Percentiles rank a stretch among this genome's conserved stretches.
Conservation (phyloP, 345 rosid species). For the Murraya paniculata region DNA sequence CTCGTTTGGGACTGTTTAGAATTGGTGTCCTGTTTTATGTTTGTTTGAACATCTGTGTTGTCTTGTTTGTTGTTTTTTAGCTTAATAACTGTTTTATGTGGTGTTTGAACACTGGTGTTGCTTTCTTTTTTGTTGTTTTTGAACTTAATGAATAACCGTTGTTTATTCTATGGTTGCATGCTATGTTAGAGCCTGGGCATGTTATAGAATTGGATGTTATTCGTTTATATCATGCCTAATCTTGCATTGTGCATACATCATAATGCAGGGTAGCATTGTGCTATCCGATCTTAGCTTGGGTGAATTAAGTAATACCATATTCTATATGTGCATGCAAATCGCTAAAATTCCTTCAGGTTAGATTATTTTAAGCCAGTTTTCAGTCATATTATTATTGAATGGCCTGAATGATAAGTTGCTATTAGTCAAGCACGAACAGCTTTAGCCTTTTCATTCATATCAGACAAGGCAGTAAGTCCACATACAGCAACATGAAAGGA, state of each 20-base stretch:
- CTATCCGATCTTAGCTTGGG: not conserved
- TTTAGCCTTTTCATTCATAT: no score
- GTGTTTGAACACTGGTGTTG: not conserved
- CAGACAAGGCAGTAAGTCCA: no score
- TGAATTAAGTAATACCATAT: not conserved
- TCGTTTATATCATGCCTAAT: not conserved
- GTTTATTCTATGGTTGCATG: not conserved
- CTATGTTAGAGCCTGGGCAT: not conserved
- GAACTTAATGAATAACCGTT: not conserved
- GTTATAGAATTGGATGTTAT: not conserved
- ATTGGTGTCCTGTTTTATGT: not conserved
- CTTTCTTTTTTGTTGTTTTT: not conserved
- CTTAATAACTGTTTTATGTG: not conserved
- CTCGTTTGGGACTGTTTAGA: not conserved
- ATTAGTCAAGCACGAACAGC: no score
- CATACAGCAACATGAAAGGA: no score
- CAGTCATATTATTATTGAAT: not conserved
- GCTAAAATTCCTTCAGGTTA: not conserved
- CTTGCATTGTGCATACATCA: no score
- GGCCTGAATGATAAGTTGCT: no score
- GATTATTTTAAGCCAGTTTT: not conserved
- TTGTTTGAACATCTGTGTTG: not conserved
- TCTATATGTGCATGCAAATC: not conserved
- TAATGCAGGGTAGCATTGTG: no score
- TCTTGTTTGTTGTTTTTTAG: not conserved